Evolutionary conservation across 108 stramenopile genomes (phyloP).

Genomic region (Cyclostephanos tholiformis): DNA sequence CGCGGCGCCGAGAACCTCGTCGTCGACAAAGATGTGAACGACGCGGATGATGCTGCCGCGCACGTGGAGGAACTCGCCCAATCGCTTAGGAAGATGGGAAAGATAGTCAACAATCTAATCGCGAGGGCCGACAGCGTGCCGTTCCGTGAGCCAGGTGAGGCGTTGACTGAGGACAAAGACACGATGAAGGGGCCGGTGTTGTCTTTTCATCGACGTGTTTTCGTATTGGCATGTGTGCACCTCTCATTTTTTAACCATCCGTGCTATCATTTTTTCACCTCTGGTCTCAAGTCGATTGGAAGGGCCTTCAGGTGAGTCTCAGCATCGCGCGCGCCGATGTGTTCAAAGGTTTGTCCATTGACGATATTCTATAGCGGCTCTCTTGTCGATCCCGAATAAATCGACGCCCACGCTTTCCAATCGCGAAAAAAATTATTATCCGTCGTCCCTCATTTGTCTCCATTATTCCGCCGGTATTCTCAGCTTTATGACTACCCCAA

Average conservation of each 20-base stretch:
- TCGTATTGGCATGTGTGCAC: background rate
- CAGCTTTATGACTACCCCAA: conserved; percentile 95
- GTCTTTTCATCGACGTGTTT: background rate
- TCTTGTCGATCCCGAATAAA: background rate
- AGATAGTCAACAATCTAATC: conserved; percentile 70
- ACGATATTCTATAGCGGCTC: background rate
- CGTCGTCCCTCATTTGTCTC: background rate
- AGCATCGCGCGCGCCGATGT: background rate
- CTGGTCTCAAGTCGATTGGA: conserved; percentile 76
- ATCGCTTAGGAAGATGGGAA: conserved; percentile 58
- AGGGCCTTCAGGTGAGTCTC: conserved; percentile 41
- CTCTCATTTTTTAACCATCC: background rate
- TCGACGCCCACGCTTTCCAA: background rate
- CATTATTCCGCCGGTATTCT: background rate
- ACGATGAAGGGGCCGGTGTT: no score
- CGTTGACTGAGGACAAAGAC: background rate
- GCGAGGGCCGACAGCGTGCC: conserved; percentile 68
- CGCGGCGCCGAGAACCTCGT: background rate
- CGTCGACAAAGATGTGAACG: background rate
- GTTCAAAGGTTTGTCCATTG: background rate
- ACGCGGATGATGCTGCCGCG: background rate
- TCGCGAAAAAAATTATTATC: background rate
- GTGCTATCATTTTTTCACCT: background rate
- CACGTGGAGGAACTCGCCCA: conserved; percentile 28
- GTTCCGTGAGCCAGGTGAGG: conserved; percentile 87